These are phyloP conservation scores for Saccharum officinarum DNA, from an alignment of 176 grass and related monocot genomes.

Conservation along the genomic window DNA sequence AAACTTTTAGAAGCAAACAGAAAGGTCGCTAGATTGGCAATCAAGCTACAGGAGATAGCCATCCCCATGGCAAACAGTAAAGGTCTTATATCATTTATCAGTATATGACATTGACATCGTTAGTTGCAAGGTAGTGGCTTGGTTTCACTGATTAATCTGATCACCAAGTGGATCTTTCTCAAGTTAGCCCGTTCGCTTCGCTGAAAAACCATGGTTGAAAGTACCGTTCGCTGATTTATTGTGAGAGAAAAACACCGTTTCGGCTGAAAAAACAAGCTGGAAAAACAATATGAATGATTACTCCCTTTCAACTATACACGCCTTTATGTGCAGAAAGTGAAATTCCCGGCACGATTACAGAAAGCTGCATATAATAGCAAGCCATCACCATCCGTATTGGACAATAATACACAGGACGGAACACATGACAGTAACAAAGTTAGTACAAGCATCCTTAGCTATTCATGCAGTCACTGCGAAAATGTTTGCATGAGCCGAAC, in stretches of 20 bases:
- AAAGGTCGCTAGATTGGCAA: background rate
- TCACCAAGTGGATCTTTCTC: background rate
- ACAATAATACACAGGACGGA: background rate
- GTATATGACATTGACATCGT: background rate
- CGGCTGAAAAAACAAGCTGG: background rate
- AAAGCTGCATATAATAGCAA: background rate
- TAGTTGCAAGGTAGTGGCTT: background rate
- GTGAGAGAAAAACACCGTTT: background rate
- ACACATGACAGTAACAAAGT: background rate
- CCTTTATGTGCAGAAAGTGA: slow-evolving; percentile 29
- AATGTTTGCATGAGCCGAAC: background rate
- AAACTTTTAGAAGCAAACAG: background rate
- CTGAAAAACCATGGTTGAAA: no score
- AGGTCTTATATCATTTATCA: slow-evolving; percentile 1
- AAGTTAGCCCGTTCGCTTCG: no score
- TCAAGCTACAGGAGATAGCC: background rate
- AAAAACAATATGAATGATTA: background rate
- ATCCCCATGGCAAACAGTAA: background rate
- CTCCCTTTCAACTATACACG: background rate
- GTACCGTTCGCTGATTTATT: no score
- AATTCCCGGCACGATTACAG: background rate
- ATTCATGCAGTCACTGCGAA: background rate
- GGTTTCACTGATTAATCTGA: background rate
- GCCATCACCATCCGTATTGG: background rate
- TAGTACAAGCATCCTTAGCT: background rate